Conservation (phyloP, 2,329 filamentous ascomycete genomes). For the Uncinocarpus reesii region DNA sequence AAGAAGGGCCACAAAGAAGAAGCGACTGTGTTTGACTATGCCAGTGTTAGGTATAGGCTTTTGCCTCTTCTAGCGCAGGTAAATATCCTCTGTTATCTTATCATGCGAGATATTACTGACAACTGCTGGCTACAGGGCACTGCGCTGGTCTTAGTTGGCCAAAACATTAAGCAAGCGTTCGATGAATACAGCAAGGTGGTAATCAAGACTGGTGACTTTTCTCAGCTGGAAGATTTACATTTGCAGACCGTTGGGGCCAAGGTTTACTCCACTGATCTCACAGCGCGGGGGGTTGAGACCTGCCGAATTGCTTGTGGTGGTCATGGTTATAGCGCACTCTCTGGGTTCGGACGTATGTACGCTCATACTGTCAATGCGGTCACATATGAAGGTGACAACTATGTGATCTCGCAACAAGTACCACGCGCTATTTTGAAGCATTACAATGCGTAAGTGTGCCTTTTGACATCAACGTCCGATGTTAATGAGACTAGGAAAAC, state of each 20-base stretch:
- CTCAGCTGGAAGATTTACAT: constrained; percentile 20
- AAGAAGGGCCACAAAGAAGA: constrained; percentile 14
- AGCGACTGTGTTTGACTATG: constrained; percentile 20
- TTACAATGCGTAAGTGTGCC: constrained; percentile 16
- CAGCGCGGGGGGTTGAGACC: constrained; percentile 18
- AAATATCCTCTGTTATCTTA: background rate
- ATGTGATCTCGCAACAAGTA: constrained; percentile 34
- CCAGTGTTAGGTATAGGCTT: constrained; percentile 20
- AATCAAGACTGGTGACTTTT: constrained; percentile 19
- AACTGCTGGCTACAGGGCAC: constrained; percentile 10
- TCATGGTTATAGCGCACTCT: constrained; percentile 30
- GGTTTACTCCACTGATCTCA: constrained; percentile 20
- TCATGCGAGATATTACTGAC: background rate
- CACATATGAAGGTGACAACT: constrained; percentile 36
- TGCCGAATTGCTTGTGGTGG: constrained; percentile 27
- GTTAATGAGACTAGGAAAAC: constrained; percentile 13
- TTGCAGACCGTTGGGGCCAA: constrained; percentile 21
- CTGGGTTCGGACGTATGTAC: constrained; percentile 27
- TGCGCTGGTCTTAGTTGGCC: constrained; percentile 18
- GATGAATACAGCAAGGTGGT: constrained; percentile 18
- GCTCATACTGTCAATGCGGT: constrained; percentile 21
- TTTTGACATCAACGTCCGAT: background rate
- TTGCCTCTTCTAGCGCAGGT: constrained; percentile 20
- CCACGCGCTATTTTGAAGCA: constrained; percentile 21
- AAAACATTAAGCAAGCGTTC: constrained; percentile 19